Base-by-base conservation (phyloP, 345 rosid species). In the Moricandia arvensis region DNA sequence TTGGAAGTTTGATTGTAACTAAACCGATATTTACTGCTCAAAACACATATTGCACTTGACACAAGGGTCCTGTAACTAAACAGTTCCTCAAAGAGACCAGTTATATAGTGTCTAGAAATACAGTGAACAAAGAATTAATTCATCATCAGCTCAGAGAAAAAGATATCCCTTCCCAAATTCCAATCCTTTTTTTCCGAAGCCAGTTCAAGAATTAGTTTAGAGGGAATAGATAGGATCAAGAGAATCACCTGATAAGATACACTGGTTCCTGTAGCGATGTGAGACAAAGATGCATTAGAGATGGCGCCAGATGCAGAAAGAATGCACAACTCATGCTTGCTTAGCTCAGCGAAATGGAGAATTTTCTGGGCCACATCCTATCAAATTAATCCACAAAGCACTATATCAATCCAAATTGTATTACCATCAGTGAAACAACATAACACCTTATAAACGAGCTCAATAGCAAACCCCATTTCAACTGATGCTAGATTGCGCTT, bases 271-370 rank as follows among this genome's bases (percentile, higher is more conserved):
- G 98, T 86, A 58, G 88, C 91, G 35, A 89, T 88, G 82, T 95
- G 97, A 71, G 88, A 84, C 65, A 95, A 88, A 53, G 96, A 84
- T 68, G 86, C 97, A 73, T 80, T 89, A 63, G 92, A 87, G 72
- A 95, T 83, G 59, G 93, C 61, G 76, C 99, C 97, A 63, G 92
- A 88, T 54, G 97, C 99, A 78, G 99, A 95, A 35, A 95, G 80
- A 69, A 95, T 73, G 70, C 97, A 95, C 66, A 89, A 65, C 68
- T 95, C 96, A 29, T 88, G 90, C 79, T 86, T 89, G 80, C 88
- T 86, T 83, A 90, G 92, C 83, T 88, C 92, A 82, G 89, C 75
- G 72, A 89, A 90, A 75, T 73, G 34, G 85, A 84, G 74, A 51
- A 91, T 79, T 79, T 85, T 95, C 83, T 90, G 96, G 51, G 83